Evolutionary conservation across 805 yeast genomes (phyloP).

Genomic region (Lipomyces sp.): DNA sequence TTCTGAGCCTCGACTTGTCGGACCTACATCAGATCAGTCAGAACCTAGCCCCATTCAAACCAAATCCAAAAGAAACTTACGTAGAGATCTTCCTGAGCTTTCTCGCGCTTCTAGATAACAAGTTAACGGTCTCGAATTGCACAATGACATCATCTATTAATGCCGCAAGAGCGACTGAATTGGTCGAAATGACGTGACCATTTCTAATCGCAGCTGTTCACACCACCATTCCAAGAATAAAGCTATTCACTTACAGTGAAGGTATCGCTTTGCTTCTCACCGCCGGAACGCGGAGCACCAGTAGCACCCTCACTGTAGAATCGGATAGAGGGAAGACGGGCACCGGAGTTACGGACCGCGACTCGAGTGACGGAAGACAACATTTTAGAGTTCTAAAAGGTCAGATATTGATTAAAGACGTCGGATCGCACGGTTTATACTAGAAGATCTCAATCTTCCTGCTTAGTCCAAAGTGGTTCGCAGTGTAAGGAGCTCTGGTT

Average conservation of each 20-base stretch:
- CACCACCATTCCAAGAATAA: slow-evolving; percentile 1
- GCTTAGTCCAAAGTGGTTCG: too few species aligned
- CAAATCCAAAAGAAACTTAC: slow-evolving; percentile 14
- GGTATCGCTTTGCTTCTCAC: slow-evolving; percentile 64
- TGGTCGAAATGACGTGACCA: background rate
- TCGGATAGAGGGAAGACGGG: slow-evolving; percentile 43
- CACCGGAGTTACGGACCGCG: slow-evolving; percentile 36
- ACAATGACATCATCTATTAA: background rate
- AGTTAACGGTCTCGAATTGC: too few species aligned
- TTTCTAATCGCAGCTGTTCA: background rate
- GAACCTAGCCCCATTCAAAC: background rate
- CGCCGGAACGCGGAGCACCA: slow-evolving; percentile 61
- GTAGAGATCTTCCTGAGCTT: slow-evolving; percentile 78
- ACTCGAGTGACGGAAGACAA: slow-evolving; percentile 25
- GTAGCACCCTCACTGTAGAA: slow-evolving; percentile 62
- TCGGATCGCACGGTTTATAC: background rate
- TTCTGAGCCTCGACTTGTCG: slow-evolving; percentile 91
- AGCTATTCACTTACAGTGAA: slow-evolving; percentile 38
- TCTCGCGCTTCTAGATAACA: slow-evolving; percentile 73
- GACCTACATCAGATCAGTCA: slow-evolving; percentile 43
- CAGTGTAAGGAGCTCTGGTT: background rate
- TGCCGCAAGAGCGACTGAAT: background rate
- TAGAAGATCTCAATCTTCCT: background rate
- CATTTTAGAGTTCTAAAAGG: slow-evolving; percentile 19
- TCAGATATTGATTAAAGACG: slow-evolving; percentile 1